phyloP scores from a whole-genome alignment of 345 rosid species.

The Dipteronia sinensis region DNA sequence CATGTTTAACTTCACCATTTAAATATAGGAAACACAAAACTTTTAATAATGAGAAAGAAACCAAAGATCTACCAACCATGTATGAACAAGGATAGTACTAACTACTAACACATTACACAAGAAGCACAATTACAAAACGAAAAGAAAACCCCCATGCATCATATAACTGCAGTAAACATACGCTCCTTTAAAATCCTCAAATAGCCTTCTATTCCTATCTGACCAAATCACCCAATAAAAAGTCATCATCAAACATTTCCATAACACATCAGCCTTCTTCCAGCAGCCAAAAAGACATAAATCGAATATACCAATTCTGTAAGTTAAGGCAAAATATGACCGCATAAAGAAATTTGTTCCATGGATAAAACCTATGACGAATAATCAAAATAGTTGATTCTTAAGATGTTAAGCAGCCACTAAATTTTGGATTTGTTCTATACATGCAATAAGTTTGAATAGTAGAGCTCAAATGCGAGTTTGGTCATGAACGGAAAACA shows the following conservation, averaged over 20 bases:
- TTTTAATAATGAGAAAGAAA: background rate
- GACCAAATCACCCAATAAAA: background rate
- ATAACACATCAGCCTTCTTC: background rate
- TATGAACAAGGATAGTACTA: background rate
- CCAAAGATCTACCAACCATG: background rate
- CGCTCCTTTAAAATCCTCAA: background rate
- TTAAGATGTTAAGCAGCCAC: background rate
- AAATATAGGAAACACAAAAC: background rate
- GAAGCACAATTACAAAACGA: background rate
- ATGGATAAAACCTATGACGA: background rate
- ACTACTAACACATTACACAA: background rate
- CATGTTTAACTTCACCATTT: conserved; percentile 23
- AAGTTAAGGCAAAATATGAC: background rate
- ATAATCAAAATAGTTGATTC: background rate
- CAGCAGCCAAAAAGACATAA: no score
- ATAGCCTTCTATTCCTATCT: background rate
- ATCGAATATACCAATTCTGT: no score
- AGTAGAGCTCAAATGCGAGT: background rate
- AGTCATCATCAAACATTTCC: background rate
- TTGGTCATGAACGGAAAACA: background rate
- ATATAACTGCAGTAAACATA: background rate
- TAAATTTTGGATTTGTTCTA: background rate
- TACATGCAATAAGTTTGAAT: background rate
- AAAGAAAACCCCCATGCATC: background rate
- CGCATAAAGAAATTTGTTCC: background rate